Evolutionary conservation across 164 flowering plant species (phyloP).

Genomic region (Saururus chinensis): DNA sequence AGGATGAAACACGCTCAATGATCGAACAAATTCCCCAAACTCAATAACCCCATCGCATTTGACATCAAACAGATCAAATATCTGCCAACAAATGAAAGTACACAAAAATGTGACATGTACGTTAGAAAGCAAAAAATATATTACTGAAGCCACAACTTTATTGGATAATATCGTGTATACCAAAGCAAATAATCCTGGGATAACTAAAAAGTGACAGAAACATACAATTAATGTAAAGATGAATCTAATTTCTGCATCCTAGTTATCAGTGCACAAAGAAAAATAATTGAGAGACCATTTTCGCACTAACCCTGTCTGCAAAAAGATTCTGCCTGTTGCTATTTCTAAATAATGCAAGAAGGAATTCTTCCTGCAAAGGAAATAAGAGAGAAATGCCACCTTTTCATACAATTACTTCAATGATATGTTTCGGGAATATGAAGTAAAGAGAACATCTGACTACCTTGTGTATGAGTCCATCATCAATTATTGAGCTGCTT

Average conservation of each 20-base stretch:
- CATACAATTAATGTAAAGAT: too few species aligned
- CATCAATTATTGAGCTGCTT: constrained; percentile 64
- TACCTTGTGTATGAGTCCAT: constrained; percentile 82
- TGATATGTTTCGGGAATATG: neutral
- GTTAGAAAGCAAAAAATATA: too few species aligned
- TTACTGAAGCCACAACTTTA: too few species aligned
- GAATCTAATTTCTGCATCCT: too few species aligned
- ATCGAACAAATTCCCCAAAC: constrained; percentile 82
- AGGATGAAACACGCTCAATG: constrained; percentile 72
- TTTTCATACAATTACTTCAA: neutral
- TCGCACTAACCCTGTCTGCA: constrained; percentile 42
- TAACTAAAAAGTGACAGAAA: too few species aligned
- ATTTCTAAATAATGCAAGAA: constrained; percentile 56
- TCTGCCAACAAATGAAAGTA: constrained; percentile 23
- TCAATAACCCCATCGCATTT: constrained; percentile 88
- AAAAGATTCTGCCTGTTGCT: constrained; percentile 51
- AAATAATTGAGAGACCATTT: neutral
- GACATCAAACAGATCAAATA: constrained; percentile 71
- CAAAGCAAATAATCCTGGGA: too few species aligned
- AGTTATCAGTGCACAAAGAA: neutral
- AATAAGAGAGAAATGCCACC: neutral
- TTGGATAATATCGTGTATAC: too few species aligned
- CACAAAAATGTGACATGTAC: too few species aligned
- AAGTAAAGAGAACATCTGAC: neutral
- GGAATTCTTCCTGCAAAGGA: constrained; percentile 63